Evolutionary conservation across 2,329 filamentous ascomycete genomes (phyloP).

Genomic region (Penicillium corylophilum): DNA sequence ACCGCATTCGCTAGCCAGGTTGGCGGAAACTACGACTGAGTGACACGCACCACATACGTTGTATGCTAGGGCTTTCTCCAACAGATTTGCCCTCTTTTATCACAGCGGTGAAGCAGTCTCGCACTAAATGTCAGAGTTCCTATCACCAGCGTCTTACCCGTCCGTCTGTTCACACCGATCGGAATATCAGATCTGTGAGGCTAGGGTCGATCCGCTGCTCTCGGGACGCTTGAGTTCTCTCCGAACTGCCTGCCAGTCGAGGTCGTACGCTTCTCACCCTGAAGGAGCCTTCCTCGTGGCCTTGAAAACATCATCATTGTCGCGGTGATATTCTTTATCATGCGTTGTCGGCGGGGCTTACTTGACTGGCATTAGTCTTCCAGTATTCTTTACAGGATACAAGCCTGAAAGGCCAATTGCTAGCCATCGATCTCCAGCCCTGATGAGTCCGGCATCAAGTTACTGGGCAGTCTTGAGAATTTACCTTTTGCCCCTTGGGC

Average conservation of each 20-base stretch:
- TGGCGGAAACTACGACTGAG: constrained; percentile 65
- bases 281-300: constrained; percentile 9
- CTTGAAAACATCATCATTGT: constrained; percentile 8
- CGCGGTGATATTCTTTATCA: constrained; percentile 8
- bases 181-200: constrained; percentile 15
- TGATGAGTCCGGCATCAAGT: constrained; percentile 4
- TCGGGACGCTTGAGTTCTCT: constrained; percentile 1
- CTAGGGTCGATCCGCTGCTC: constrained; percentile 10
- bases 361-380: constrained; percentile 7
- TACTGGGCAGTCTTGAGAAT: constrained; percentile 16
- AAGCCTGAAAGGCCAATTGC: constrained; percentile 1
- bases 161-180: constrained; percentile 18
- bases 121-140: constrained; percentile 16
- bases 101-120: constrained; percentile 17
- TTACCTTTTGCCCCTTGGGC: constrained; percentile 10
- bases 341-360: constrained; percentile 6
- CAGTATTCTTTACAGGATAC: constrained; percentile 3
- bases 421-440: constrained; percentile 1
- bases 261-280: constrained; percentile 7
- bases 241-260: constrained; percentile 9
- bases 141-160: constrained; percentile 20
- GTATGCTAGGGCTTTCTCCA: constrained; percentile 16
- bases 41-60: constrained; percentile 4
- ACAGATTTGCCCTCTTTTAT: constrained; percentile 14
- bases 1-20: constrained; percentile 97